Base-by-base conservation (phyloP, 169 alveolate species). In the Plasmodium gallinaceum region DNA sequence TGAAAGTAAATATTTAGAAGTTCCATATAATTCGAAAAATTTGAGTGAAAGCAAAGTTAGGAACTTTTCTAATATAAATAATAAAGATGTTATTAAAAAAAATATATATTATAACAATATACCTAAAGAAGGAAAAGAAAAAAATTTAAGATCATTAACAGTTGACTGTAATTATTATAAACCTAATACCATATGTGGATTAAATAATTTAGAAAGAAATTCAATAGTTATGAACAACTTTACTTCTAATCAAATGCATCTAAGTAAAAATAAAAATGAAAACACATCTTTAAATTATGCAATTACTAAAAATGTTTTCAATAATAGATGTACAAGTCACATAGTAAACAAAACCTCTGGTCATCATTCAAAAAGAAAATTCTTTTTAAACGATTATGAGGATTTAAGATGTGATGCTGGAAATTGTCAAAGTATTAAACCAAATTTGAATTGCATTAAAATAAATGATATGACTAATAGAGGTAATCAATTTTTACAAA, bases 111-210 rank as follows among this genome's bases (percentile, higher is more conserved):
- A 32, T 32, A 4, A 32, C 4, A 32, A 32, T 32, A 32, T 32
- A 32, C 4, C 39, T 32, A 32, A 32, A 4, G 39, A 32, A 32
- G 39, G 39, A 14, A n/a, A 18, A 52, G 43, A 45, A 12, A 68
- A 68, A 3, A 57, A 57, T 7, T 9, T 24, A n/a, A 43, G 68
- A 14, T 70, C 66, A n/a, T 12, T 39, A 7, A 70, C 83, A 26
- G 18, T 14, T 26, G 68, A 70, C 9, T 70, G 14, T 37, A 58
- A 51, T 51, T 16, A 2, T 1, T 24, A 46, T 45, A 45, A 70
- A 5, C 12, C 32, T 18, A 16, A 24, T 24, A n/a, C 0, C 3
- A 7, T 4, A 20, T 20, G 18, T 20, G 48, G 26, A 8, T 20
- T 62, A 2, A 26, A 26, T 7, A 62, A 45, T 8, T 2, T 8